Evolutionary conservation across 2,329 filamentous ascomycete species (phyloP).

Genomic region (Xylariales sp.): DNA sequence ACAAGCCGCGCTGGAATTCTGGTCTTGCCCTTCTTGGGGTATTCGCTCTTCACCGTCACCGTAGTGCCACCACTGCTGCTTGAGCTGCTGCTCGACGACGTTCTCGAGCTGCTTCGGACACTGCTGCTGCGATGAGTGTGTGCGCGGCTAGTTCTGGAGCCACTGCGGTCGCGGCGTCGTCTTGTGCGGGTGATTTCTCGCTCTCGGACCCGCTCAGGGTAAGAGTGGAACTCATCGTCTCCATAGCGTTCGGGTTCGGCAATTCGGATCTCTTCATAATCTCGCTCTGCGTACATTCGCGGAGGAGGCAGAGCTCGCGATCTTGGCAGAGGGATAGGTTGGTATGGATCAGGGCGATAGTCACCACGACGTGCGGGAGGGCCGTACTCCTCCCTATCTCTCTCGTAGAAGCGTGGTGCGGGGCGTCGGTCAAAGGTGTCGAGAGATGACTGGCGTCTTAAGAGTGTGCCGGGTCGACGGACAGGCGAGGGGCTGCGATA

Average conservation of each 20-base stretch:
- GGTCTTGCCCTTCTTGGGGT: constrained; percentile 83
- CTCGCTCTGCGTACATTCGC: constrained; percentile 50
- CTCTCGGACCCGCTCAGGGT: constrained; percentile 56
- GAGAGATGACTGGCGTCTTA: constrained; percentile 81
- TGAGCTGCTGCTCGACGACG: constrained; percentile 39
- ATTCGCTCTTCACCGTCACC: constrained; percentile 52
- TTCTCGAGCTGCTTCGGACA: constrained; percentile 32
- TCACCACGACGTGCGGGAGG: constrained; percentile 51
- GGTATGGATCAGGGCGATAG: constrained; percentile 47
- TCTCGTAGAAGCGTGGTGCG: constrained; percentile 41
- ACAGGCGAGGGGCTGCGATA: constrained; percentile 44
- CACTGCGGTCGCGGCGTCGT: constrained; percentile 39
- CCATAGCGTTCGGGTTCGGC: constrained; percentile 65
- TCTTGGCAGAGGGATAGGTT: constrained; percentile 66
- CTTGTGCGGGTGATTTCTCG: constrained; percentile 51
- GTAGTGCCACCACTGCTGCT: constrained; percentile 43
- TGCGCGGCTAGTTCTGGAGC: constrained; percentile 31
- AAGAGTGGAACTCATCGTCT: constrained; percentile 67
- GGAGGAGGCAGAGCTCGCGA: constrained; percentile 57
- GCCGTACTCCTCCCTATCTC: constrained; percentile 47
- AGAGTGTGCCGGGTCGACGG: constrained; percentile 57
- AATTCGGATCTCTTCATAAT: constrained; percentile 62
- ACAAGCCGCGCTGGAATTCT: constrained; percentile 79
- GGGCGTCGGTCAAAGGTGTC: constrained; percentile 85
- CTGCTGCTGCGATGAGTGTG: constrained; percentile 28